A percentile compares a stretch with the other conserved stretches of the same genome.
These are phyloP conservation scores for Schoenoplectus triqueter DNA, from an alignment of 202 grass and related monocot genomes.

Conservation along the genomic window DNA sequence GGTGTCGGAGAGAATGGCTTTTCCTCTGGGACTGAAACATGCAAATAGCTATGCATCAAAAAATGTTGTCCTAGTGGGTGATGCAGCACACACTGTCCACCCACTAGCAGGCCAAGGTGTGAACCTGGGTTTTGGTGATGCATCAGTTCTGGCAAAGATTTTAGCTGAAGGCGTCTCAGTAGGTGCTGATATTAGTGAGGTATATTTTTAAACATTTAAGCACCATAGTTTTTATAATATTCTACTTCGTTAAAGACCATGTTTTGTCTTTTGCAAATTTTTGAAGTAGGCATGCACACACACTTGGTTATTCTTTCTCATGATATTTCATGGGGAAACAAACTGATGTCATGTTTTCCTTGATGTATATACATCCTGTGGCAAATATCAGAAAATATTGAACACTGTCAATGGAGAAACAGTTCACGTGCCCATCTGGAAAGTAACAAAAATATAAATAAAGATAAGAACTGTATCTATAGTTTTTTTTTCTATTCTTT, in stretches of 20 bases:
- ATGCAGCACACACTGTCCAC: constrained; percentile 92
- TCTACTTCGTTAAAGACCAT: neutral
- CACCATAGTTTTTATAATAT: neutral
- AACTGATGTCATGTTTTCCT: neutral
- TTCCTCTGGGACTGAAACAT: constrained; percentile 79
- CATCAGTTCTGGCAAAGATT: constrained; percentile 65
- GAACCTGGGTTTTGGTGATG: constrained; percentile 93
- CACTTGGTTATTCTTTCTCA: neutral
- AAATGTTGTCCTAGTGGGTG: constrained; percentile 78
- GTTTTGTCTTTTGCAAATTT: neutral
- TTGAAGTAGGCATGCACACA: neutral
- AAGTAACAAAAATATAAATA: neutral
- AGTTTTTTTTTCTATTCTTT: neutral
- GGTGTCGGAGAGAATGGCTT: constrained; percentile 84
- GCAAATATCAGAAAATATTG: neutral
- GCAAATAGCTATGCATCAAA: constrained; percentile 68
- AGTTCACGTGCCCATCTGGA: neutral
- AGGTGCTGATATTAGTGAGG: constrained; percentile 70
- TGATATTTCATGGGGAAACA: neutral
- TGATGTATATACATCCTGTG: neutral
- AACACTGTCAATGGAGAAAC: neutral
- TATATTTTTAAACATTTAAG: constrained; percentile 46
- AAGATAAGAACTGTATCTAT: neutral
- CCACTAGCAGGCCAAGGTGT: constrained; percentile 94
- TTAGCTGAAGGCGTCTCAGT: constrained; percentile 74